These are phyloP conservation scores for Trichoderma reesei DNA, from an alignment of 495 filamentous ascomycete genomes.

Conservation along the genomic window DNA sequence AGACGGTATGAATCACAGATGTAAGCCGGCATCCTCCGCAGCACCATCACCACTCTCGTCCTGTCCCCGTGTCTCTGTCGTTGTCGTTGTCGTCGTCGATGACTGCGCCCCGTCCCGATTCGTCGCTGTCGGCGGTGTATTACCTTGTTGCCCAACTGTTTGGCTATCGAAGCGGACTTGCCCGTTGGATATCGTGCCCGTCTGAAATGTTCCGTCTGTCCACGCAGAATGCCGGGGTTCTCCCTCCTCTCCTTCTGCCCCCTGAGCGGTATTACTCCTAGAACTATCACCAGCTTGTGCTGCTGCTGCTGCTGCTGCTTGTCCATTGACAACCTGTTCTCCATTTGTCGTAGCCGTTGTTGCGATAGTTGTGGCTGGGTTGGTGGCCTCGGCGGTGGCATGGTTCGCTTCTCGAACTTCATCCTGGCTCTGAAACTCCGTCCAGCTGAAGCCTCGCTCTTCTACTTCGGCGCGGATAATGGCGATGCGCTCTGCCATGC, in stretches of 20 bases:
- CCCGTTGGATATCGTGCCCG: constrained; percentile 34
- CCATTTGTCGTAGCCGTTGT: too few species aligned
- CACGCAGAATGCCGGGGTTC: constrained; percentile 36
- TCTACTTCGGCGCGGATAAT: constrained; percentile 69
- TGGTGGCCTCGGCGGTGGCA: too few species aligned
- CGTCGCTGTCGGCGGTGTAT: not conserved
- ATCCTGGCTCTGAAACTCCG: constrained; percentile 40
- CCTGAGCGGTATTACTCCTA: too few species aligned
- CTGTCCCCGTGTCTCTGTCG: constrained; percentile 23
- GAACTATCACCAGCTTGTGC: too few species aligned
- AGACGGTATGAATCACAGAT: constrained; percentile 45
- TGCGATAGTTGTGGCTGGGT: too few species aligned
- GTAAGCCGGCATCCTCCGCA: constrained; percentile 52
- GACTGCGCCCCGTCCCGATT: not conserved
- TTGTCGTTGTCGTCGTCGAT: too few species aligned
- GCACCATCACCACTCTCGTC: constrained; percentile 29
- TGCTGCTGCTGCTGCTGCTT: too few species aligned
- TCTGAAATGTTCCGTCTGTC: constrained; percentile 47
- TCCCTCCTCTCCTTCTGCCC: too few species aligned
- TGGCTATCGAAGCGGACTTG: constrained; percentile 27
- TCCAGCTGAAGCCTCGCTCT: constrained; percentile 59
- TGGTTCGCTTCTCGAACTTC: constrained; percentile 22
- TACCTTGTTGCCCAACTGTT: constrained; percentile 11
- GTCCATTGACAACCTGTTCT: too few species aligned
- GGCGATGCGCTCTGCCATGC: constrained; percentile 63